A percentile compares a stretch with the other conserved stretches of the same genome.
Conservation (phyloP, 1,139 yeast genomes). For the Saccharomyces pastorianus region DNA sequence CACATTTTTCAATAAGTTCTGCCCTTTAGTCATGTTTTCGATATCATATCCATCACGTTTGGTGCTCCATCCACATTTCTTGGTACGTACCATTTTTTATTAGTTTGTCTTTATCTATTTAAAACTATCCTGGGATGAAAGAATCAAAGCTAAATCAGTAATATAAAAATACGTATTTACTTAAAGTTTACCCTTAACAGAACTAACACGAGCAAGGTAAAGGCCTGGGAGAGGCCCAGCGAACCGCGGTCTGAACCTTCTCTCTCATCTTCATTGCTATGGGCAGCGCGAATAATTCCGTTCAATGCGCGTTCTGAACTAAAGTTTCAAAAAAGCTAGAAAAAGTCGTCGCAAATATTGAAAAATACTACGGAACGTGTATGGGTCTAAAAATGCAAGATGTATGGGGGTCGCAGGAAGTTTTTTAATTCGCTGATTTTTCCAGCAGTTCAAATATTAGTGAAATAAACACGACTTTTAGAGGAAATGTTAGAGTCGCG, state of each 20-base stretch:
- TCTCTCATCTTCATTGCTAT: not conserved
- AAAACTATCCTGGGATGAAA: not conserved
- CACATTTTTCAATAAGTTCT: not conserved
- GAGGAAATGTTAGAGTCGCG: not conserved
- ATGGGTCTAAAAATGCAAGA: not conserved
- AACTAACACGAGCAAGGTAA: not conserved
- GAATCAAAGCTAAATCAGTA: not conserved
- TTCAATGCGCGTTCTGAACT: not conserved
- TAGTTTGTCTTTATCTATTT: constrained; percentile 18
- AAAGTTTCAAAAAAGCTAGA: not conserved
- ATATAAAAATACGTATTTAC: not conserved
- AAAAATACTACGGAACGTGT: not conserved
- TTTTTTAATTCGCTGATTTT: not conserved
- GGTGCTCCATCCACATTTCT: not conserved
- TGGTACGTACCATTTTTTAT: constrained; percentile 28
- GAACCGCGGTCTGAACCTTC: not conserved
- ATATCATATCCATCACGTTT: not conserved
- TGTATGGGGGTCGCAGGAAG: not conserved
- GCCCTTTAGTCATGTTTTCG: not conserved
- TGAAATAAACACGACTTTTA: not conserved
- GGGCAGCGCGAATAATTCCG: not conserved
- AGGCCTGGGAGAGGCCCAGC: not conserved
- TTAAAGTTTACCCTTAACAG: not conserved
- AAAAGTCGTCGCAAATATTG: not conserved
- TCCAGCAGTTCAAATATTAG: too few species aligned